These are phyloP conservation scores for Trichophaea hybrida DNA, from an alignment of 2,329 filamentous ascomycete genomes.

Conservation along the genomic window DNA sequence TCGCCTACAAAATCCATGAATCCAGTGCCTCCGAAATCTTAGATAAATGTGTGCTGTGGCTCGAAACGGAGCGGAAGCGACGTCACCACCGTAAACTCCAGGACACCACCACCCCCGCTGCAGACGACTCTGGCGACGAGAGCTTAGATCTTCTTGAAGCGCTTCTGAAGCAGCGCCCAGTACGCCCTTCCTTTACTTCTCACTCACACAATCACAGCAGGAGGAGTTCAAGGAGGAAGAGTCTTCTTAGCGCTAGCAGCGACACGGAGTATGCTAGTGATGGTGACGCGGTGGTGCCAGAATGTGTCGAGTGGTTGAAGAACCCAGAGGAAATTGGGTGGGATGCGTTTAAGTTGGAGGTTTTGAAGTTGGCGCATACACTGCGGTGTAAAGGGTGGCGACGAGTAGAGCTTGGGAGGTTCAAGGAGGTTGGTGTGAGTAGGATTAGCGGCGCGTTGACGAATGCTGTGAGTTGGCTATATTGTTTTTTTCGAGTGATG, in stretches of 20 bases:
- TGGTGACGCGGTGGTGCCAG: constrained; percentile 19
- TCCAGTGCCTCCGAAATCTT: not conserved
- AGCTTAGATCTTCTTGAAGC: constrained; percentile 1
- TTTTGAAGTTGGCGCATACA: constrained; percentile 77
- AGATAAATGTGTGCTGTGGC: not conserved
- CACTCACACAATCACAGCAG: not conserved
- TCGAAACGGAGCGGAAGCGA: not conserved
- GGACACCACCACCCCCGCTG: not conserved
- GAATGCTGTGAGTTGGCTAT: constrained; percentile 48
- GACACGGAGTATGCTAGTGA: constrained; percentile 23
- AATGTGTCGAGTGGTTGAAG: constrained; percentile 19
- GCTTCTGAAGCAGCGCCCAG: not conserved
- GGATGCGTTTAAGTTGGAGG: constrained; percentile 85
- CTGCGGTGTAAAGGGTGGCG: constrained; percentile 85
- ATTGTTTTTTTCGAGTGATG: not conserved
- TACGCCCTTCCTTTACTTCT: not conserved
- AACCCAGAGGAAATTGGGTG: constrained; percentile 36
- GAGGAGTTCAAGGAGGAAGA: not conserved
- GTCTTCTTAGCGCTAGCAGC: constrained; percentile 4
- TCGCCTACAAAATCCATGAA: not conserved
- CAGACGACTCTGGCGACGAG: not conserved
- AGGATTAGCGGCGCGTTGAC: constrained; percentile 82
- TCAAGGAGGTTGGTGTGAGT: constrained; percentile 54
- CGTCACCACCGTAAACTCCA: not conserved
- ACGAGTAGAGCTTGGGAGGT: constrained; percentile 57